Percentiles rank a stretch among this genome's conserved stretches.
These are phyloP conservation scores for Aspergillus saccharolyticus DNA, from an alignment of 495 filamentous ascomycete species.

Conservation along the genomic window DNA sequence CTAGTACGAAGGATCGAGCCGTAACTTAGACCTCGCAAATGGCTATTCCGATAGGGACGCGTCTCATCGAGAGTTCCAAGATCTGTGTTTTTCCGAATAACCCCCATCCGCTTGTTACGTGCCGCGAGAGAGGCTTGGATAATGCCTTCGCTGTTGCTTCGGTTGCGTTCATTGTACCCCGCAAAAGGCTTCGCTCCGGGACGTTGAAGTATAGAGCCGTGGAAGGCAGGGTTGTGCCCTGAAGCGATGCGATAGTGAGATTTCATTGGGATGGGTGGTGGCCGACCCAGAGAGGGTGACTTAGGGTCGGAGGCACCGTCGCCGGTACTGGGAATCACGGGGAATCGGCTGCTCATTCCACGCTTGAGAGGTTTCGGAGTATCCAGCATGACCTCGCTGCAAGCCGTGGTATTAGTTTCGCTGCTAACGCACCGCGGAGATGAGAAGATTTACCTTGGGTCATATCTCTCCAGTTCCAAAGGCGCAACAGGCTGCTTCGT, in stretches of 20 bases:
- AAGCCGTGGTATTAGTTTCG: conserved; percentile 12
- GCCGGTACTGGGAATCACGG: conserved; percentile 65
- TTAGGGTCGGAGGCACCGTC: conserved; percentile 47
- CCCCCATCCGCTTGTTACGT: conserved; percentile 75
- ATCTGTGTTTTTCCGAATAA: conserved; percentile 71
- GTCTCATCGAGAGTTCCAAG: conserved; percentile 72
- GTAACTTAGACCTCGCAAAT: conserved; percentile 76
- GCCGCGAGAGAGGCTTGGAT: conserved; percentile 53
- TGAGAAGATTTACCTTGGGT: conserved; percentile 51
- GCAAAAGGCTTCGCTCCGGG: conserved; percentile 63
- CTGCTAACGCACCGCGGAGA: not conserved
- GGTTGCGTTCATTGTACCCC: conserved; percentile 67
- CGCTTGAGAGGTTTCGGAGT: conserved; percentile 73
- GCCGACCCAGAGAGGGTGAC: conserved; percentile 59
- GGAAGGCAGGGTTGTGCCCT: conserved; percentile 56
- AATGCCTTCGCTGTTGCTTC: conserved; percentile 86
- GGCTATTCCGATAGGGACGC: conserved; percentile 67
- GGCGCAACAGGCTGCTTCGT: conserved; percentile 47
- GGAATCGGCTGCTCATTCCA: conserved; percentile 73
- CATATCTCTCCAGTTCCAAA: conserved; percentile 57
- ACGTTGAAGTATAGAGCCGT: conserved; percentile 54
- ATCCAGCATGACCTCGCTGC: conserved; percentile 53
- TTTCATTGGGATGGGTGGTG: conserved; percentile 67
- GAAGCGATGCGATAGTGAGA: conserved; percentile 77
- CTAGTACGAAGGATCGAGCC: conserved; percentile 65